Evolutionary conservation across 768 basidiomycete genomes (phyloP), one percentile per base, ranked within the genome.

Genomic region (Phlegmacium glaucopus): DNA sequence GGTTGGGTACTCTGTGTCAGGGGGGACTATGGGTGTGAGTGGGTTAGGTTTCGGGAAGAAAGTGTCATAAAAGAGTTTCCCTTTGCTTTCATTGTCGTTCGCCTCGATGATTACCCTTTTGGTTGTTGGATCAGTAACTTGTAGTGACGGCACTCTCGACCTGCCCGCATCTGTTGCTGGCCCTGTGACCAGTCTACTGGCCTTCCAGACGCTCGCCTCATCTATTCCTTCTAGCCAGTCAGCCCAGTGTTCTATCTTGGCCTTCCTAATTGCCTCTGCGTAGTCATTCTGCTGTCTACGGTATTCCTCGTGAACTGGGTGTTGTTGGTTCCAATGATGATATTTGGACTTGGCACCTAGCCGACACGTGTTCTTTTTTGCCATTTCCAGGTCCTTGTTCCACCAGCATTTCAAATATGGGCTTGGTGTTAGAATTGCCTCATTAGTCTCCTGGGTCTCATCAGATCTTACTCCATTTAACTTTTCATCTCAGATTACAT

Each of bases 191-290:
- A 61, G 54, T 2, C 41, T 39, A 41, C 57, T 53, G 5, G 61
- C 62, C 0, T 22, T 52, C 61, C 61, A 64, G 5, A 65, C 30
- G 0, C 39, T 36, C 1, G 30, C 17, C 0, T n/a, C 41, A 2
- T 50, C 50, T 0, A 60, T 16, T 1, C 45, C 46, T 18, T 66
- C 61, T 10, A 67, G 56, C 50, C 51, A 72, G 2, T 60, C 44
- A 2, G 44, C 48, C 65, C 63, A 71, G 30, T 61, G 49, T 4
- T 42, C 43, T 1, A 39, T 46, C 28, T 66, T 67, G 1, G 53
- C 52, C 6, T 44, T 45, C n/a, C 47, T 37, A n/a, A 61, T 53
- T 0, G 12, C 47, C 3, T 60, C 44, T 0, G 45, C 27, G 34
- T 61, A n/a, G n/a, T n/a, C n/a, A n/a, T n/a, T n/a, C n/a, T n/a